Evolutionary conservation across 2,329 filamentous ascomycete species (phyloP).

Genomic region (Fusarium chaquense): DNA sequence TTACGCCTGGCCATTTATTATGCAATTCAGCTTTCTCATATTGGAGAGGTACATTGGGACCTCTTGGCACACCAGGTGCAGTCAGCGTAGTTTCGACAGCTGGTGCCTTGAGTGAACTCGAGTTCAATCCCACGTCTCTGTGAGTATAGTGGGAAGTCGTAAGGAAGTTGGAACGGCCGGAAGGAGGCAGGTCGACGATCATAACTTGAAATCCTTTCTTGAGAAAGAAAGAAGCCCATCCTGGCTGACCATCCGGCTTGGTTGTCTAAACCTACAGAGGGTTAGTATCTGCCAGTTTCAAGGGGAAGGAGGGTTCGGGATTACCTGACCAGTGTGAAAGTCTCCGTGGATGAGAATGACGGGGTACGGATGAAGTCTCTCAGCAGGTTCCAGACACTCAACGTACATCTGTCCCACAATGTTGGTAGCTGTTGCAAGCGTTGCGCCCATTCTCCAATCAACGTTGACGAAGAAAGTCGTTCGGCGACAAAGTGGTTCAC

Average conservation of each 20-base stretch:
- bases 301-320: neutral
- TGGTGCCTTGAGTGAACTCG: conserved; percentile 35
- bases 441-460: conserved; percentile 38
- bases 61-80: conserved; percentile 40
- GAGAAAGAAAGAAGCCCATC: conserved; percentile 61
- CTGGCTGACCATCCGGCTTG: conserved; percentile 60
- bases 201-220: conserved; percentile 57
- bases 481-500: conserved; percentile 29
- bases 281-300: neutral
- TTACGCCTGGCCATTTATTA: conserved; percentile 56
- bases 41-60: conserved; percentile 18
- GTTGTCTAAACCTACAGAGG: conserved; percentile 54
- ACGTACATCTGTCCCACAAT: conserved; percentile 54
- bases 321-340: conserved; percentile 52
- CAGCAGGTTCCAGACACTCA: conserved; percentile 47
- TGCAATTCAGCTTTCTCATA: conserved; percentile 50
- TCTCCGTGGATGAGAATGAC: conserved; percentile 55
- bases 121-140: conserved; percentile 34
- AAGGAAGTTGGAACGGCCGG: conserved; percentile 53
- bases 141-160: conserved; percentile 37
- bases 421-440: conserved; percentile 22
- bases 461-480: conserved; percentile 47
- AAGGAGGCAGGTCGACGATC: conserved; percentile 57
- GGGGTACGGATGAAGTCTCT: conserved; percentile 36
- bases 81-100: conserved; percentile 52